phyloP scores from a whole-genome alignment of 768 basidiomycete species.

The Leucocoprinus birnbaumii region DNA sequence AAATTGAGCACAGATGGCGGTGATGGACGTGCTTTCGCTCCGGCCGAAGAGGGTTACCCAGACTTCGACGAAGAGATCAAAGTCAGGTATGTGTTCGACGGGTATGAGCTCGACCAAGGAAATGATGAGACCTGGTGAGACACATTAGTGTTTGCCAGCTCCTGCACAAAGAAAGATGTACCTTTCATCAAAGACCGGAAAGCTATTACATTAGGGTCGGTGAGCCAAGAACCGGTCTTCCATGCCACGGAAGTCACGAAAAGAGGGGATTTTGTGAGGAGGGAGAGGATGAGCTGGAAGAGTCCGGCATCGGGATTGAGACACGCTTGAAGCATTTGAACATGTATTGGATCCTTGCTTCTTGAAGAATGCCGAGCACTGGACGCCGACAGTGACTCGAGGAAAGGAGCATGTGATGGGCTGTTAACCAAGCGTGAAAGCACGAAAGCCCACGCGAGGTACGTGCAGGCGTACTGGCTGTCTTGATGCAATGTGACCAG shows the following conservation, averaged over 20 bases:
- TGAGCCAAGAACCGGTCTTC: conserved; percentile 63
- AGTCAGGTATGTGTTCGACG: conserved; percentile 75
- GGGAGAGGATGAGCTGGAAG: conserved; percentile 50
- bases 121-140: conserved; percentile 65
- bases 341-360: conserved; percentile 52
- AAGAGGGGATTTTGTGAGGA: conserved; percentile 69
- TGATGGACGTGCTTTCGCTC: conserved; percentile 62
- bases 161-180: conserved; percentile 24
- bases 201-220: conserved; percentile 75
- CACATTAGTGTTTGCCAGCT: background rate
- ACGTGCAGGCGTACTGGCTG: conserved; percentile 66
- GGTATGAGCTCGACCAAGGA: conserved; percentile 71
- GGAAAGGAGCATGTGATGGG: conserved; percentile 48
- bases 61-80: conserved; percentile 66
- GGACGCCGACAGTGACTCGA: conserved; percentile 43
- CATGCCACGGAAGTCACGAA: conserved; percentile 75
- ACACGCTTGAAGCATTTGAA: conserved; percentile 56
- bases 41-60: conserved; percentile 82
- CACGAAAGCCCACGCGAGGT: conserved; percentile 84
- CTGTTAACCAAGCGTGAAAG: conserved; percentile 57
- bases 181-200: conserved; percentile 86
- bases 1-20: conserved; percentile 74
- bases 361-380: conserved; percentile 45
- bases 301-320: conserved; percentile 59
- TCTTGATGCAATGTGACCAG: conserved; percentile 57